phyloP scores from a whole-genome alignment of 176 grass and related monocot species.

The Aegilops speltoides region DNA sequence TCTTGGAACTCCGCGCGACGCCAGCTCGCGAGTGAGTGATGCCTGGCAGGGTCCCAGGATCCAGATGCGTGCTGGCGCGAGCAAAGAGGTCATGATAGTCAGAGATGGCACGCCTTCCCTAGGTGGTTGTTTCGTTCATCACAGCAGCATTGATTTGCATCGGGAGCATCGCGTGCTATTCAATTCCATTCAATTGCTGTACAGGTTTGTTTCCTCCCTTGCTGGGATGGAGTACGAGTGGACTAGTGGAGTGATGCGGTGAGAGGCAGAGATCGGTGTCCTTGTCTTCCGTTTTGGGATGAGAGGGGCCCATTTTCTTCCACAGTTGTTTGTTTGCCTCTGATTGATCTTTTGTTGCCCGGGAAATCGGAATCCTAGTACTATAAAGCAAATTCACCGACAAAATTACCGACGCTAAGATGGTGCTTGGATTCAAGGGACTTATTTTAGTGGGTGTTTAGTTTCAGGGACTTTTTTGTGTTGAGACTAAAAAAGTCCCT shows the following conservation, averaged over 20 bases:
- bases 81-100: neutral
- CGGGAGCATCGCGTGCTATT: neutral
- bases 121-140: slow-evolving; percentile 2
- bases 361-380: neutral
- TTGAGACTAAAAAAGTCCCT: too few species aligned
- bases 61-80: neutral
- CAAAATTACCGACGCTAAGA: neutral
- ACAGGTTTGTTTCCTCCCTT: neutral
- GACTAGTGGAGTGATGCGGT: neutral
- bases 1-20: neutral
- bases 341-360: neutral
- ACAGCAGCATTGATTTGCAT: slow-evolving; percentile 20
- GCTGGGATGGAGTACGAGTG: neutral
- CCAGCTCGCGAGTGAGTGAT: neutral
- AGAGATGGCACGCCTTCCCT: slow-evolving; percentile 1
- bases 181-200: neutral
- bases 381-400: neutral
- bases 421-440: too few species aligned
- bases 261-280: neutral
- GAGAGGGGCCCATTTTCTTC: neutral
- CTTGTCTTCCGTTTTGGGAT: neutral
- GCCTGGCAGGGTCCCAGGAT: neutral
- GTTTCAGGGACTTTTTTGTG: too few species aligned
- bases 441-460: too few species aligned
- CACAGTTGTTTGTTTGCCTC: neutral